Percentiles rank a stretch among this genome's conserved stretches.
phyloP scores from a whole-genome alignment of 345 rosid genomes.

The Kernera saxatilis region DNA sequence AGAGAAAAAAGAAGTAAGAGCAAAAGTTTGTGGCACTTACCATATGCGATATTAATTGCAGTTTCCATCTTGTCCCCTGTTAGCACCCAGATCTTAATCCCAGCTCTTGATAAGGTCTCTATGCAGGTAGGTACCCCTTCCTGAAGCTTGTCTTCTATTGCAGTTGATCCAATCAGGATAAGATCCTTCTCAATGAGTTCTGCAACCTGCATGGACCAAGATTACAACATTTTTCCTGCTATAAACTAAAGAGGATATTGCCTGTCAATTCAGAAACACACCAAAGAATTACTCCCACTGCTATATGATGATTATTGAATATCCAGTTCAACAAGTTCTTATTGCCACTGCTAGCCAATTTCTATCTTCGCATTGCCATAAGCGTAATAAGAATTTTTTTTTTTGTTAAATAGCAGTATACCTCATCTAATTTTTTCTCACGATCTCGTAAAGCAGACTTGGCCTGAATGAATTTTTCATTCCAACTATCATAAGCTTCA shows the following conservation, averaged over 20 bases:
- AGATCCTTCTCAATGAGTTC: slow-evolving; percentile 91
- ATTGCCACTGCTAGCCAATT: background rate
- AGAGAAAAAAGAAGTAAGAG: slow-evolving; percentile 3
- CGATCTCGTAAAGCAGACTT: slow-evolving; percentile 93
- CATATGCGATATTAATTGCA: slow-evolving; percentile 94
- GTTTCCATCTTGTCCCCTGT: slow-evolving; percentile 99
- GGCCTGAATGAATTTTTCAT: slow-evolving; percentile 95
- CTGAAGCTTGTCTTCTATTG: slow-evolving; percentile 99
- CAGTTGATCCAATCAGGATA: slow-evolving; percentile 79
- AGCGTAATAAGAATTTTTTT: background rate
- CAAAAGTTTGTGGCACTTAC: slow-evolving; percentile 36
- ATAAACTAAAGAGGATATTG: background rate
- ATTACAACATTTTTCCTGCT: background rate
- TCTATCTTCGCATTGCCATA: background rate
- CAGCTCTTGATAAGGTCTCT: slow-evolving; percentile 93
- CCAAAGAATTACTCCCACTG: background rate
- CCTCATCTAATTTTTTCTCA: slow-evolving; percentile 97
- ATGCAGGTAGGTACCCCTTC: slow-evolving; percentile 97
- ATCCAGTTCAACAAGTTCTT: background rate
- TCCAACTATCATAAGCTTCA: slow-evolving; percentile 82
- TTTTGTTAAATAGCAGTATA: slow-evolving; percentile 20
- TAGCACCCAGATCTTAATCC: slow-evolving; percentile 95
- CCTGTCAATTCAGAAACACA: slow-evolving; percentile 10
- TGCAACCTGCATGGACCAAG: slow-evolving; percentile 58
- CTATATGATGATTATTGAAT: background rate